These are phyloP conservation scores for Coniochaeta prunicola DNA, from an alignment of 2,329 filamentous ascomycete species.

Conservation along the genomic window DNA sequence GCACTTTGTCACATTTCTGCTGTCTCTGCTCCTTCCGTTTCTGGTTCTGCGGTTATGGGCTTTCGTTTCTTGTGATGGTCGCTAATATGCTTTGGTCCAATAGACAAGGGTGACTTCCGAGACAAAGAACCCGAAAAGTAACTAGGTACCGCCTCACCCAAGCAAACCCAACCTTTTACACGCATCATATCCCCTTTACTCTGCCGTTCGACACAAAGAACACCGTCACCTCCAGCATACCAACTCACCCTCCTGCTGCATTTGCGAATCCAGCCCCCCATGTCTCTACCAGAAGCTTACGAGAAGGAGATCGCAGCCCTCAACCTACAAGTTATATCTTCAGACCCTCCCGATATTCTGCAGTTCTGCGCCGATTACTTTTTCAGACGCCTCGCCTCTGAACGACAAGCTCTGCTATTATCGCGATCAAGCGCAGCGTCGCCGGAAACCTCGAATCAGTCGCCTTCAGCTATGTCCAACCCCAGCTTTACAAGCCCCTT, in stretches of 20 bases:
- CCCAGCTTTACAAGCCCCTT: conserved; percentile 70
- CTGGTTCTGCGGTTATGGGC: background rate
- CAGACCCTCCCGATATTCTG: conserved; percentile 55
- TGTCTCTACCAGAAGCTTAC: conserved; percentile 48
- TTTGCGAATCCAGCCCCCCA: conserved; percentile 10
- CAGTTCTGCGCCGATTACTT: conserved; percentile 68
- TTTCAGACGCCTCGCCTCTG: conserved; percentile 54
- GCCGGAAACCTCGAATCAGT: background rate
- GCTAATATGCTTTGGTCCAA: background rate
- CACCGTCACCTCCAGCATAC: background rate
- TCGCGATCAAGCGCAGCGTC: conserved; percentile 19
- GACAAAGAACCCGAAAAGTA: background rate
- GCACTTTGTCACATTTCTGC: background rate
- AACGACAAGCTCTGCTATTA: conserved; percentile 48
- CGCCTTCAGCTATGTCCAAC: conserved; percentile 53
- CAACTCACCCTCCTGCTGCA: background rate
- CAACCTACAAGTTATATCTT: conserved; percentile 51
- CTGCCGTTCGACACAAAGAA: background rate
- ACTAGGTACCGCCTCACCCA: background rate
- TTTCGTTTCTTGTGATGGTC: background rate
- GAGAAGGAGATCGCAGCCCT: conserved; percentile 56
- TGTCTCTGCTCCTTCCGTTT: background rate
- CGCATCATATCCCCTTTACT: background rate
- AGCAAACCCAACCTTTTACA: background rate
- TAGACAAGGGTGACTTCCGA: background rate